Evolutionary conservation across 768 basidiomycete genomes (phyloP), one percentile per base, ranked within the genome.

Genomic region (Xerocomus spinulosus): DNA sequence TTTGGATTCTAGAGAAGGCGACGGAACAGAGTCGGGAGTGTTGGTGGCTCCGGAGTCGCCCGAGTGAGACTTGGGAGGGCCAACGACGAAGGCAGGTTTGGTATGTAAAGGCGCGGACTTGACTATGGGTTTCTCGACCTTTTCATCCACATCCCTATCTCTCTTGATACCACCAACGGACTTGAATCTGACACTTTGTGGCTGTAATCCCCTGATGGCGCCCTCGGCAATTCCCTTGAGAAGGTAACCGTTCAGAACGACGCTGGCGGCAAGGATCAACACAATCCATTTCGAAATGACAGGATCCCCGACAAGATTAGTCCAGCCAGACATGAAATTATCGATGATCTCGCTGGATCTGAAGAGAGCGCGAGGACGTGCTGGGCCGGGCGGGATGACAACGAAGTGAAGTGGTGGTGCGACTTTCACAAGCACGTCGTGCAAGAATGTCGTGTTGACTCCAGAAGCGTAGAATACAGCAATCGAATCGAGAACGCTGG

Each of bases 241-340:
- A 14, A 97, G 75, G 62, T 91, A 97, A 4, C 93, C 94, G 53
- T 99, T 99, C 48, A 99, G 74, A 47, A 84, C 79, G 49, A 97
- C 86, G 50, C 85, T 88, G 50, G 95, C 77, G 3, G 83, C 87
- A 20, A 99, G 80, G 14, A 88, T 75, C 47, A 90, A 76, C 41
- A 97, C 89, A 62, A 98, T 93, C 87, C 91, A 94, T 71, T 98
- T 98, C 59, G 81, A 85, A 52, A 98, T 70, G 42, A 97, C 80
- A 1, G 95, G 95, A 61, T 99, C 95, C 30, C 92, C 92, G 42
- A 97, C 92, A 54, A 97, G 82, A 13, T 74, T 71, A 9, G 91
- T 90, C 94, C 94, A 97, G 4, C 80, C 77, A 35, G 81, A 80
- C 87, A 96, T 89, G 74, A 94, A 94, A 51, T 79, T 76, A 50